Evolutionary conservation across 2,329 filamentous ascomycete species (phyloP).

Genomic region (Didymella exigua): DNA sequence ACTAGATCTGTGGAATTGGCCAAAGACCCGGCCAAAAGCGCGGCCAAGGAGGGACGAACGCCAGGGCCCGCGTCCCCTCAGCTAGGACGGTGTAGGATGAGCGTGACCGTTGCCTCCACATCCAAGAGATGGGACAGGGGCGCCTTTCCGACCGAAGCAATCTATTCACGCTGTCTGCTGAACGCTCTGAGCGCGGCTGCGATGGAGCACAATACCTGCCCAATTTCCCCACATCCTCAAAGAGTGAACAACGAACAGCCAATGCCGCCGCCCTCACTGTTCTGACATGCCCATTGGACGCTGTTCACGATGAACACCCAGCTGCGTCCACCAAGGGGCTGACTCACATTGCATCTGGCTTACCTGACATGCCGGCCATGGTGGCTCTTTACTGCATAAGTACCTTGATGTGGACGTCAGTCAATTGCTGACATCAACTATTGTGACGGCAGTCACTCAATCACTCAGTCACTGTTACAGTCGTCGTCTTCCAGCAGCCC

Average conservation of each 20-base stretch:
- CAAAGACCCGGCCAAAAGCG: constrained; percentile 11
- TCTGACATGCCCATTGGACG: background rate
- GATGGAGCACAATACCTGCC: background rate
- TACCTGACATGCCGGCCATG: constrained; percentile 4
- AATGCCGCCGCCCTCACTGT: constrained; percentile 1
- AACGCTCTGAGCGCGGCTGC: background rate
- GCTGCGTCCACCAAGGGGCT: constrained; percentile 11
- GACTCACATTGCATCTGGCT: constrained; percentile 3
- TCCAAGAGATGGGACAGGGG: constrained; percentile 15
- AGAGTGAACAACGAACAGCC: constrained; percentile 13
- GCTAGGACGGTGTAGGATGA: constrained; percentile 12
- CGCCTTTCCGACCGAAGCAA: constrained; percentile 10
- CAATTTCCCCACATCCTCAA: constrained; percentile 11
- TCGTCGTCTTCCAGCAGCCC: background rate
- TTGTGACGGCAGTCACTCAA: background rate
- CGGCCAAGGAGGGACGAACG: constrained; percentile 15
- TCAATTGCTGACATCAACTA: constrained; percentile 3
- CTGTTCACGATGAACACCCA: background rate
- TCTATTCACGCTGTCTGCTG: constrained; percentile 8
- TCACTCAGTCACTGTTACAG: background rate
- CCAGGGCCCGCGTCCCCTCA: constrained; percentile 15
- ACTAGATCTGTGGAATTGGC: constrained; percentile 11
- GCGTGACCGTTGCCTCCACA: constrained; percentile 9
- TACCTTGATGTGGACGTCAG: background rate
- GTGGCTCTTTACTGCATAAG: background rate